Evolutionary conservation across 140 eudicot genomes (phyloP), one percentile per base, ranked within the genome.

Genomic region (Stevia rebaudiana): DNA sequence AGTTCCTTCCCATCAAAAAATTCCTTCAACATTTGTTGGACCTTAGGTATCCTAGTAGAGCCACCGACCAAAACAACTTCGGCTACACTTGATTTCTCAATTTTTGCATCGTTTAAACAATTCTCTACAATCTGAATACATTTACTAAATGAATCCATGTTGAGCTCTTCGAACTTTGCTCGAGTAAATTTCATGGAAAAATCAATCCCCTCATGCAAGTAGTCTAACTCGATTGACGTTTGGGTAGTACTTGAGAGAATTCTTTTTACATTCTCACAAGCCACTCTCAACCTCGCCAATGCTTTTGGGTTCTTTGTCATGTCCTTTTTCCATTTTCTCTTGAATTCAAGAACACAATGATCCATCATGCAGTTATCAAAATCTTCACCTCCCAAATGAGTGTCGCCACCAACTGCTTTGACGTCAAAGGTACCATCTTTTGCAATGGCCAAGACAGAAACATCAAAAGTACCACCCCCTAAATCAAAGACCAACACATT

Each of bases 381-480:
- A 55, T 72, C 71, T 43, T 42, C 43, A 17, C 67, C 77, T 63
- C 71, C 71, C 30, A 72, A 72, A 73, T 72, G 65, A 12, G 77
- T 63, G 50, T 72, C 72, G 31, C 60, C 66, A 21, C 10, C 60
- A 31, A 72, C 67, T 0, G 60, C 59, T 72, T 63, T 53, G 41
- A 72, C 71, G 8, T 63, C 71, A 19, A 63, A 63, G 0, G 33
- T 19, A 13, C 30, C 71, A 28, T 23, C 22, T 63, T 63, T 24
- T 0, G 3, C 9, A 13, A 53, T 63, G 16, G 22, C 49, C 66
- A 72, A 5, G 8, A 72, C 0, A 0, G 77, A 72, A 8, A 72
- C 77, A 53, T 72, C 77, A 53, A 72, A 63, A 42, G 78, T 73
- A 3, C 78, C 78, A 63, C 70, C 76, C 22, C 76, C 76, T 1